These are phyloP conservation scores for Zoysia pacifica DNA, from an alignment of 176 grass and related monocot genomes.

Conservation along the genomic window DNA sequence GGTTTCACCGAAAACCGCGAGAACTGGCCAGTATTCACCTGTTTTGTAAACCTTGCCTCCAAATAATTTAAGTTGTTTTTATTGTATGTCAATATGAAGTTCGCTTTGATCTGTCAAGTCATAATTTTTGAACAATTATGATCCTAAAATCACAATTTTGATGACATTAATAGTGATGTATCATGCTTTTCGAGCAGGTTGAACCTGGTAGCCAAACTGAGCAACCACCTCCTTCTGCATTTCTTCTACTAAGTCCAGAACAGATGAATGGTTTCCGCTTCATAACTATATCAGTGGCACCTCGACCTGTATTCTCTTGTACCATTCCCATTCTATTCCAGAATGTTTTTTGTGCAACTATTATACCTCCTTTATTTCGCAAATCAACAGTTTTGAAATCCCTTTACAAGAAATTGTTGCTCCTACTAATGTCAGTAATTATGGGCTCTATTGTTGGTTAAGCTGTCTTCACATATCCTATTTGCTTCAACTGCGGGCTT, in stretches of 20 bases:
- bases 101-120: background rate
- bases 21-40: no score
- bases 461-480: background rate
- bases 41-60: no score
- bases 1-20: no score
- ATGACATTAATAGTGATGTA: background rate
- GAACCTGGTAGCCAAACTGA: slow-evolving; percentile 99
- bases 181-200: slow-evolving; percentile 58
- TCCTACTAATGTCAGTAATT: background rate
- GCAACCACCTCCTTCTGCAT: slow-evolving; percentile 89
- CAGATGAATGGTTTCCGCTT: slow-evolving; percentile 82
- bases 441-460: background rate
- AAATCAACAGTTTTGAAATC: background rate
- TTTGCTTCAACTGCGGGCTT: background rate
- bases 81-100: background rate
- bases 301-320: slow-evolving; percentile 70
- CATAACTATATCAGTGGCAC: slow-evolving; percentile 92
- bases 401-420: background rate
- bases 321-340: slow-evolving; percentile 29
- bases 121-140: background rate
- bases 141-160: background rate
- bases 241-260: slow-evolving; percentile 73
- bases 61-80: background rate
- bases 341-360: slow-evolving; percentile 27
- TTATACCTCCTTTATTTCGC: background rate